phyloP scores from a whole-genome alignment of 257 asterid species.

The Solanum virginianum region DNA sequence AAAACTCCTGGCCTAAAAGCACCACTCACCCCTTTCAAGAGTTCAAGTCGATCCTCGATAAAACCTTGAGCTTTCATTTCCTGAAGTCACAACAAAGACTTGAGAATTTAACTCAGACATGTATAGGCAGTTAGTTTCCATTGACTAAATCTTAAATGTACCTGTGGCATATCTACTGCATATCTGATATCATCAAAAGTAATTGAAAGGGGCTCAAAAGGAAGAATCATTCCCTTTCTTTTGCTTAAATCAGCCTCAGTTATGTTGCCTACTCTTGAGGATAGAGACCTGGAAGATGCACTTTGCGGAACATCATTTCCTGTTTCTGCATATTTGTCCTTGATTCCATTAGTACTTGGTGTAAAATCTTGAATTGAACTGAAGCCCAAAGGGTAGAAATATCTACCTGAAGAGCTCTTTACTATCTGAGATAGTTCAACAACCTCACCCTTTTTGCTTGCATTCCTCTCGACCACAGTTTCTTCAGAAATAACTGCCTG shows the following conservation, averaged over 20 bases:
- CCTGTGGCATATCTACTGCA: conserved; percentile 85
- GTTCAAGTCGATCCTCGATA: no score
- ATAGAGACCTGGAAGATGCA: conserved; percentile 25
- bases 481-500: conserved; percentile 44
- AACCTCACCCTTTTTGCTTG: conserved; percentile 22
- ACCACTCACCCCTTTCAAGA: no score
- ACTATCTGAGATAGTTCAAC: conserved; percentile 14
- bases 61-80: no score
- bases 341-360: not conserved
- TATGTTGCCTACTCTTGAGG: conserved; percentile 31
- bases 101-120: no score
- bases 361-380: not conserved
- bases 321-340: conserved; percentile 10
- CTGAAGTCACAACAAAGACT: no score
- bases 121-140: not conserved
- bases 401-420: not conserved
- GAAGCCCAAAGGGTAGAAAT: not conserved
- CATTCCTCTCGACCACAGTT: conserved; percentile 30
- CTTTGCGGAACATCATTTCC: conserved; percentile 18
- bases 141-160: not conserved
- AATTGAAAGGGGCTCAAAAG: conserved; percentile 66
- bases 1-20: no score
- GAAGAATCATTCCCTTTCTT: conserved; percentile 76
- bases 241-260: conserved; percentile 20
- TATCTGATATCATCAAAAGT: conserved; percentile 59